Evolutionary conservation across 1,284 basidiomycete species (phyloP), one percentile per base, ranked within the genome.

Genomic region (Marasmius sp.): DNA sequence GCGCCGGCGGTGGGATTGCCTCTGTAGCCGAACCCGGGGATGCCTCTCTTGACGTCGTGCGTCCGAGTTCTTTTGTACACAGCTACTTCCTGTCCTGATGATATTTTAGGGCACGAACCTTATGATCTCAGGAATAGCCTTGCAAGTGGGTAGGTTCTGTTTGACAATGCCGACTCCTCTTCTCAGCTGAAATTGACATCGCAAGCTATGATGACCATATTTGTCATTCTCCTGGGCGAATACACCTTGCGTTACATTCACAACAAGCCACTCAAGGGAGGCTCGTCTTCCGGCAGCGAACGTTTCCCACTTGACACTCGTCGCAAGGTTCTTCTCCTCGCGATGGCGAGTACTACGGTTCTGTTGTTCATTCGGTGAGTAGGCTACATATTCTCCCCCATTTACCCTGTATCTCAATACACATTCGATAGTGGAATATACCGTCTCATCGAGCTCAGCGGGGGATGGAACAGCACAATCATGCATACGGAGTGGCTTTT

Each of bases 1-100:
- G 77, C 16, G 71, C 79, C 9, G 86, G 85, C 18, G 86, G 86
- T 33, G 84, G 77, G 1, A 71, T 80, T 14, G 85, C 85, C 3
- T 75, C 83, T 0, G 58, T 57, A 1, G 72, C 70, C 18, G 52
- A 38, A 11, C 34, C 12, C 38, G 34, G 8, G 12, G 47, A 36
- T 48, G 41, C 45, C 49, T 6, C n/a, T 18, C 20, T 51, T 34
- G 34, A 54, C 16, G 16, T 37, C 8, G 52, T 54, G 50, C 20
- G 20, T 36, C n/a, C 20, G 8, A 49, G 27, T 38, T 38, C 16
- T 18, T 14, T 36, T 7, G 33, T 37, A n/a, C n/a, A n/a, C n/a
- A 54, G 10, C 34, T 16, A 9, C 34, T n/a, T 14, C 3, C n/a
- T 11, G 16, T n/a, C 3, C 16, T 37, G 16, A n/a, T 14, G 9